Evolutionary conservation across 1,284 basidiomycete genomes (phyloP).

Genomic region (Naganishia sp.): DNA sequence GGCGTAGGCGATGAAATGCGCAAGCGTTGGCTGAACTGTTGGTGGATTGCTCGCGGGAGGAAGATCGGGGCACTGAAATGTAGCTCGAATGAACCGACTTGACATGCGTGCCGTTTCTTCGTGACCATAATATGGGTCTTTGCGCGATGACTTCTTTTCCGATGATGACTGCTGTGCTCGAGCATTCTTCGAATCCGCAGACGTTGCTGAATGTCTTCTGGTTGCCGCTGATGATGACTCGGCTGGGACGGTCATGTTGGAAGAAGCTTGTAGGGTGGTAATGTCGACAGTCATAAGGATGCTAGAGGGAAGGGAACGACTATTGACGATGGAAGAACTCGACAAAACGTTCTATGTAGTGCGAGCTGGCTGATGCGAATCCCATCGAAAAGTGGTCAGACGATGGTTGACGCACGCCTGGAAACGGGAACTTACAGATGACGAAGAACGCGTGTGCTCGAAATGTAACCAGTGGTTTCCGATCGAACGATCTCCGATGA

Average conservation of each 20-base stretch:
- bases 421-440: constrained; percentile 8
- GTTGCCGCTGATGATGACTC: constrained; percentile 7
- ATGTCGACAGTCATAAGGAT: background rate
- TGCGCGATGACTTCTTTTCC: constrained; percentile 19
- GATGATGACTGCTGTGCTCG: background rate
- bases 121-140: constrained; percentile 77
- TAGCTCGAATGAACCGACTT: constrained; percentile 70
- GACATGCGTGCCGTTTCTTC: constrained; percentile 66
- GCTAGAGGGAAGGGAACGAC: background rate
- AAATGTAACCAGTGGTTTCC: background rate
- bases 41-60: constrained; percentile 44
- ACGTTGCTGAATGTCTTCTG: constrained; percentile 11
- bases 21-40: constrained; percentile 61
- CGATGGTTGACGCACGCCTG: background rate
- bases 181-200: background rate
- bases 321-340: background rate
- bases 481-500: constrained; percentile 13
- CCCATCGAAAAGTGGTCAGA: background rate
- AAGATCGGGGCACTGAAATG: constrained; percentile 54
- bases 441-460: constrained; percentile 6
- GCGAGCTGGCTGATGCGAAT: background rate
- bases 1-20: constrained; percentile 83
- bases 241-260: constrained; percentile 5
- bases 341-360: background rate
- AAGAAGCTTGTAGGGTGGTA: constrained; percentile 2